Evolutionary conservation across 2,329 filamentous ascomycete species (phyloP).

Genomic region (Aspergillus tanneri): DNA sequence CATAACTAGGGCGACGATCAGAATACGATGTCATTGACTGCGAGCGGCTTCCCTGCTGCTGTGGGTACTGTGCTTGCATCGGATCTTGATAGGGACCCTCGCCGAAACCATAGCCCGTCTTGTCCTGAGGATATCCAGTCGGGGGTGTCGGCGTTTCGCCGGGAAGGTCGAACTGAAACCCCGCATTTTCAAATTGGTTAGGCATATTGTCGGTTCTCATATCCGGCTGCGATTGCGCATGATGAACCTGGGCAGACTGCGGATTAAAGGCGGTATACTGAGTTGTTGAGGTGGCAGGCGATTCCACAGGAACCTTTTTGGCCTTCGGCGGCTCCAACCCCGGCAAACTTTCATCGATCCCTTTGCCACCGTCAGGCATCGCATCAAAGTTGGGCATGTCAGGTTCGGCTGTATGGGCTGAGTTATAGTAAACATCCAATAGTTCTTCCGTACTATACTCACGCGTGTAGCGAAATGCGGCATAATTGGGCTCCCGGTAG

Average conservation of each 20-base stretch:
- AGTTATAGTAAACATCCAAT: slow-evolving; percentile 54
- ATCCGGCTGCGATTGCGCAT: slow-evolving; percentile 51
- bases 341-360: slow-evolving; percentile 34
- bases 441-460: slow-evolving; percentile 40
- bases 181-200: slow-evolving; percentile 48
- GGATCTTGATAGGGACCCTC: slow-evolving; percentile 23
- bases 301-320: slow-evolving; percentile 21
- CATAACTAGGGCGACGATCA: slow-evolving; percentile 11
- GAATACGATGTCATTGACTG: slow-evolving; percentile 14
- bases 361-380: slow-evolving; percentile 40
- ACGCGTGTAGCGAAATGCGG: slow-evolving; percentile 21
- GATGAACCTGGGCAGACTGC: slow-evolving; percentile 28
- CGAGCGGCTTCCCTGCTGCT: slow-evolving; percentile 14
- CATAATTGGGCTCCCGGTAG: slow-evolving; percentile 33
- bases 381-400: slow-evolving; percentile 66
- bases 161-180: slow-evolving; percentile 73
- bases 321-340: slow-evolving; percentile 35
- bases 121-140: slow-evolving; percentile 15
- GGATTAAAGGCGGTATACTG: slow-evolving; percentile 41
- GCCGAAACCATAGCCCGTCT: slow-evolving; percentile 22
- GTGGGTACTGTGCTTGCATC: slow-evolving; percentile 16
- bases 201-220: slow-evolving; percentile 28
- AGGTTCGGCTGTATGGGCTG: slow-evolving; percentile 47
- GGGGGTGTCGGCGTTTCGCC: slow-evolving; percentile 18
- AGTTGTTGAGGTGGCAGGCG: slow-evolving; percentile 19